phyloP scores from a whole-genome alignment of 768 basidiomycete genomes.

The Trametes sanguinea region DNA sequence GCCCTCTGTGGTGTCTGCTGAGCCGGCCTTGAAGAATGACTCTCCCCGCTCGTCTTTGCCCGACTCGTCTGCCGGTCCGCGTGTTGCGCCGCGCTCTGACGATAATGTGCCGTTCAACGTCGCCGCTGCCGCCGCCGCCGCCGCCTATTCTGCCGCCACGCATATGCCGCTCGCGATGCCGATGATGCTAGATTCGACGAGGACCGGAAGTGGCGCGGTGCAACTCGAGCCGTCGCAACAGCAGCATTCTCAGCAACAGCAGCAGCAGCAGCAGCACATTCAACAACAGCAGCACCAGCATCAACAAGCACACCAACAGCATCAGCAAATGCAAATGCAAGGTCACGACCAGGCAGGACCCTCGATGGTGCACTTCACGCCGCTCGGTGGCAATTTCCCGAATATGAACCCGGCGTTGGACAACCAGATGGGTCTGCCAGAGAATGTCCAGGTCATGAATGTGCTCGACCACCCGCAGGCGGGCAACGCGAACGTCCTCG shows the following conservation, averaged over 20 bases:
- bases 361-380: conserved; percentile 55
- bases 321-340: conserved; percentile 8
- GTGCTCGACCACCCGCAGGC: conserved; percentile 63
- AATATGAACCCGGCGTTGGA: conserved; percentile 84
- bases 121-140: conserved; percentile 1
- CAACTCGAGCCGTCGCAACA: conserved; percentile 1
- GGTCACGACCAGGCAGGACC: conserved; percentile 6
- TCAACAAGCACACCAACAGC: neutral
- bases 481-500: conserved; percentile 47
- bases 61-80: conserved; percentile 11
- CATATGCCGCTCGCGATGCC: conserved; percentile 7
- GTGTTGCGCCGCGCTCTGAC: conserved; percentile 5
- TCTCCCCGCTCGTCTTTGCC: conserved; percentile 14
- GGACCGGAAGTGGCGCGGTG: neutral
- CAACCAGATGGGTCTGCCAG: conserved; percentile 38
- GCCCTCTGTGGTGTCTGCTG: conserved; percentile 24
- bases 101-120: conserved; percentile 6
- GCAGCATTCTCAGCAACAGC: conserved; percentile 4
- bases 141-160: conserved; percentile 13
- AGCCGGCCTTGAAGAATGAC: conserved; percentile 23
- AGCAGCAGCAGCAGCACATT: conserved; percentile 7
- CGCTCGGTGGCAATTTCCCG: conserved; percentile 41
- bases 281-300: neutral
- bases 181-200: conserved; percentile 4
- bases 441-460: conserved; percentile 77